Evolutionary conservation across 768 basidiomycete genomes (phyloP), one percentile per base, ranked within the genome.

Genomic region (Tremella fuciformis): DNA sequence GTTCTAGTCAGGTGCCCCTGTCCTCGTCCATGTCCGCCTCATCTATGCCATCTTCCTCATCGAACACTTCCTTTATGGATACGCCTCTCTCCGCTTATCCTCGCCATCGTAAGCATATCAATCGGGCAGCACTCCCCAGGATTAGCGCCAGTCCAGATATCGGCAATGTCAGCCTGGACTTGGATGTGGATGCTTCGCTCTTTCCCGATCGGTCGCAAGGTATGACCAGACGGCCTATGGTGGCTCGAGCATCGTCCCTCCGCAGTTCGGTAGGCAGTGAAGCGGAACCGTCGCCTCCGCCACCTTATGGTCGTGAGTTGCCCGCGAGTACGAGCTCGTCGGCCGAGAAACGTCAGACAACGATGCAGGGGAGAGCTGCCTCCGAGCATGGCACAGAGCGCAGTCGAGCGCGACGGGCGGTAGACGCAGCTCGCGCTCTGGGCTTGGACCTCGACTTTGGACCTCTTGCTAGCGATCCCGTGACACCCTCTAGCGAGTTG

Each of bases 211-310:
- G 48, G 42, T 25, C 46, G 16, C 25, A n/a, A 40, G 39, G 19
- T 21, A 13, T 15, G 11, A 34, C 29, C 29, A 4, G 29, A 34
- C 29, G 29, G 29, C 29, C 29, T 34, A 34, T 34, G 29, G 29
- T 34, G 29, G 29, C 29, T 34, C 29, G 29, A 4, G 29, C 29
- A 4, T 19, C 44, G 13, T 3, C 29, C 29, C n/a, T 24, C 37
- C 18, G 40, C 24, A 39, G 26, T 7, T 46, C 42, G n/a, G n/a
- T 46, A n/a, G 22, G 42, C 22, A 46, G 24, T 19, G 48, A 54
- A 1, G 60, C 60, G 2, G 51, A 71, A 46, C 61, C 70, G 2
- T 71, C 70, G 2, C 70, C 70, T n/a, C 70, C 70, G 8, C 70
- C 70, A 13, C 70, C 70, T 11, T 71, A 71, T 34, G 70, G 70